These are phyloP conservation scores for Actinomortierella ambigua DNA, from an alignment of 371 early-diverging fungal species.

Conservation along the genomic window DNA sequence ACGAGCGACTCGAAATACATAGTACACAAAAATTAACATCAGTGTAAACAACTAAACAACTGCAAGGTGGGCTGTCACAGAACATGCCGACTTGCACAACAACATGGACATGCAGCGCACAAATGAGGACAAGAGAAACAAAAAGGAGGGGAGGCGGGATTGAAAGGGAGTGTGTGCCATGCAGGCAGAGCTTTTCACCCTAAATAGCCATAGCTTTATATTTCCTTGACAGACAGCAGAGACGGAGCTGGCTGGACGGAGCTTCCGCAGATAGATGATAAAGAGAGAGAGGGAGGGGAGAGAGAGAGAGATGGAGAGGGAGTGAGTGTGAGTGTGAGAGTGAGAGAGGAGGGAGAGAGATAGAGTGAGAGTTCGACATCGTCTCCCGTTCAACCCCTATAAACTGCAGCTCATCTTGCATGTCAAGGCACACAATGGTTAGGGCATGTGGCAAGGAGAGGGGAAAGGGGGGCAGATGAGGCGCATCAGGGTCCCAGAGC, in stretches of 20 bases:
- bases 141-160: background rate
- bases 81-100: background rate
- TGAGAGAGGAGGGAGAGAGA: background rate
- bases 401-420: background rate
- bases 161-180: background rate
- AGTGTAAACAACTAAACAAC: too few species aligned
- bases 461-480: too few species aligned
- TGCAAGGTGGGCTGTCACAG: too few species aligned
- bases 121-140: background rate
- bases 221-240: too few species aligned
- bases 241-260: too few species aligned
- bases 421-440: too few species aligned
- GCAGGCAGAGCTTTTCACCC: too few species aligned
- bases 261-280: background rate
- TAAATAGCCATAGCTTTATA: too few species aligned
- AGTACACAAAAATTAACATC: too few species aligned
- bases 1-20: too few species aligned
- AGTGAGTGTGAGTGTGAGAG: background rate
- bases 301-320: background rate
- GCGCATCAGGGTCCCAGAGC: too few species aligned
- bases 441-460: too few species aligned
- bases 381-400: background rate
- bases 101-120: background rate
- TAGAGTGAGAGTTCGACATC: background rate
- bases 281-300: conserved; percentile 2